phyloP scores from a whole-genome alignment of 495 filamentous ascomycete genomes.

The Xanthoparmelia taractica region DNA sequence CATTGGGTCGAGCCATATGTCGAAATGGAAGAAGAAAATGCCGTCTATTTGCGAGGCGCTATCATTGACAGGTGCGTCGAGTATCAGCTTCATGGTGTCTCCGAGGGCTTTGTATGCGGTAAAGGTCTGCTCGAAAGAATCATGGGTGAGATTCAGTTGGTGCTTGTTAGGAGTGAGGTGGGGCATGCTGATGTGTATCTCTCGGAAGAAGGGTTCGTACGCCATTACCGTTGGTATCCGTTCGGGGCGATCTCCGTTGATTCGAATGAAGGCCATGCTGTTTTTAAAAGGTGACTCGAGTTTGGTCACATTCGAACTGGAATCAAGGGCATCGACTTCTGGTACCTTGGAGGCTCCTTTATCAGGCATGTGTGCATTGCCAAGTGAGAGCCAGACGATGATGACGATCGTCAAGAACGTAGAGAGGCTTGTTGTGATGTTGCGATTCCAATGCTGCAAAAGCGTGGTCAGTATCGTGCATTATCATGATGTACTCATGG shows the following conservation, averaged over 20 bases:
- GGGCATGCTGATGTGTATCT: conserved; percentile 24
- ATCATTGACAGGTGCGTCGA: conserved; percentile 18
- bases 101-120: conserved; percentile 21
- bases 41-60: conserved; percentile 17
- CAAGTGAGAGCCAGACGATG: conserved; percentile 16
- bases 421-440: background rate
- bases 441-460: background rate
- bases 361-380: conserved; percentile 9
- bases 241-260: conserved; percentile 20
- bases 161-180: conserved; percentile 2
- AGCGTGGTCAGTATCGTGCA: background rate
- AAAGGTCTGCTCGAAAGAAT: conserved; percentile 16
- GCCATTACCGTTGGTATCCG: conserved; percentile 19
- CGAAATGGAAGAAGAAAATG: conserved; percentile 26
- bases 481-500: background rate
- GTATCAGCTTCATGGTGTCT: conserved; percentile 25
- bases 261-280: conserved; percentile 25
- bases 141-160: conserved; percentile 22
- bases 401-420: conserved; percentile 17
- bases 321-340: background rate
- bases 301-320: background rate
- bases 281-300: conserved; percentile 25
- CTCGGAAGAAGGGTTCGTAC: conserved; percentile 28
- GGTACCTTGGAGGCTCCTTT: background rate
- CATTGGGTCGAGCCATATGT: conserved; percentile 27